Conservation (phyloP, 495 filamentous ascomycete species). For the Letharia columbiana region DNA sequence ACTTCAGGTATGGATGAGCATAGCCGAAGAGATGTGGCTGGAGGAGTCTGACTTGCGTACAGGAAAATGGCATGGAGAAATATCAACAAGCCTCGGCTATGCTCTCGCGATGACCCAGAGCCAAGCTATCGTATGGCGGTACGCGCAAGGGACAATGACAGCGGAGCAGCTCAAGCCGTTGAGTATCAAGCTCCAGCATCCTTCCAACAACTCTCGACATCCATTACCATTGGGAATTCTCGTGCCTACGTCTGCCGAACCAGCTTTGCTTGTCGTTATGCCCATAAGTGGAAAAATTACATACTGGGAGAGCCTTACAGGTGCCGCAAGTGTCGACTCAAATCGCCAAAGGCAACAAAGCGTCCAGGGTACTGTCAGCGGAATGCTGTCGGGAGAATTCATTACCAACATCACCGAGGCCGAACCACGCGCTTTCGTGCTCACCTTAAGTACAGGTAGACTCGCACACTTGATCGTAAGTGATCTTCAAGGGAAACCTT, state of each 20-base stretch:
- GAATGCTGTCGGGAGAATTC: slow-evolving; percentile 68
- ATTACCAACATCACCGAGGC: slow-evolving; percentile 69
- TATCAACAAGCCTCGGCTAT: slow-evolving; percentile 57
- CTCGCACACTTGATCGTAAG: slow-evolving; percentile 75
- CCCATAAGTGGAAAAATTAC: slow-evolving; percentile 73
- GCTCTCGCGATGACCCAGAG: slow-evolving; percentile 71
- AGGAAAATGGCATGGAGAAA: slow-evolving; percentile 43
- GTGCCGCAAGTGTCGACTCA: slow-evolving; percentile 65
- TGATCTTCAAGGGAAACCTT: slow-evolving; percentile 76
- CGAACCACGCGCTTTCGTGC: slow-evolving; percentile 77
- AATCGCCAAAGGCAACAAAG: slow-evolving; percentile 68
- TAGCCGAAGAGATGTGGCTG: too few relatives aligned
- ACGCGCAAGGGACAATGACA: slow-evolving; percentile 53
- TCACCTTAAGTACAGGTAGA: slow-evolving; percentile 74
- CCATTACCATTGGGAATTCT: slow-evolving; percentile 72
- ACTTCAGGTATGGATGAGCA: slow-evolving; percentile 42
- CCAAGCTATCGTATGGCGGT: slow-evolving; percentile 83
- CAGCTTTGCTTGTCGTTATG: slow-evolving; percentile 77
- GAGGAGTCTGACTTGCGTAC: slow-evolving; percentile 22
- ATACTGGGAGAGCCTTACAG: slow-evolving; percentile 92
- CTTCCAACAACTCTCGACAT: slow-evolving; percentile 53
- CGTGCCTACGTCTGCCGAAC: slow-evolving; percentile 65
- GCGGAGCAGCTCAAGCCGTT: slow-evolving; percentile 51
- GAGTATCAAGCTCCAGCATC: slow-evolving; percentile 64
- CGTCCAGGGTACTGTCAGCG: slow-evolving; percentile 61